Base-by-base conservation (phyloP, 495 filamentous ascomycete genomes). In the Lepraria neglecta region DNA sequence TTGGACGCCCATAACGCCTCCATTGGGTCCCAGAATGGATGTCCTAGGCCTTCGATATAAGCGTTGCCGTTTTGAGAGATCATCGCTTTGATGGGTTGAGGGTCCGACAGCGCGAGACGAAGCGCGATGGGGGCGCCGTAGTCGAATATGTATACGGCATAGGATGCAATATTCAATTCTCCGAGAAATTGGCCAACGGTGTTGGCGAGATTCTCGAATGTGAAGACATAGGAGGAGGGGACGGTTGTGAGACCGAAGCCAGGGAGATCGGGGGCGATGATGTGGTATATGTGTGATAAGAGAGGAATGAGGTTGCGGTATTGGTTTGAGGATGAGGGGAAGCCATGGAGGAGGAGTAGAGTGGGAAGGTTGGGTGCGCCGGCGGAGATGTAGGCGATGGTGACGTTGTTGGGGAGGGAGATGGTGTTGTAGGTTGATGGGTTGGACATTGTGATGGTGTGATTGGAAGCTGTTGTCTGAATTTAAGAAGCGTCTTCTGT, bases 1-100 rank as follows among this genome's bases (percentile, higher is more conserved):
- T 70, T 75, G 0, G 65, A 68, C 3, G 38, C 17, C 83, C 84
- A 87, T 56, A 76, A 75, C 3, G 72, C 64, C 30, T 72, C 62
- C 12, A 84, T 66, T 4, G 75, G 76, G 11, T 66, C 71, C 85
- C 82, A 87, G 71, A 86, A 82, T 0, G 67, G 65, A 19, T 65
- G 31, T 14, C 80, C 78, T 7, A 87, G 70, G 19, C 84, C 85
- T 33, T 82, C 83, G 31, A 61, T 70, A 67, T 85, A 86, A 31
- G 83, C 84, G 67, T 87, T 87, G 51, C 84, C 84, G 64, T 82
- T 85, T 63, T 86, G 84, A 6, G 76, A 71, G 67, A 86, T 76
- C 51, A 87, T 80, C 15, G 80, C 79, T 43, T 73, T 70, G 44
- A 85, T 70, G 17, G 72, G 30, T 2, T 33, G 6, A 1, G 58